Base-by-base conservation (phyloP, 495 filamentous ascomycete species). In the Aspergillus campestris region DNA sequence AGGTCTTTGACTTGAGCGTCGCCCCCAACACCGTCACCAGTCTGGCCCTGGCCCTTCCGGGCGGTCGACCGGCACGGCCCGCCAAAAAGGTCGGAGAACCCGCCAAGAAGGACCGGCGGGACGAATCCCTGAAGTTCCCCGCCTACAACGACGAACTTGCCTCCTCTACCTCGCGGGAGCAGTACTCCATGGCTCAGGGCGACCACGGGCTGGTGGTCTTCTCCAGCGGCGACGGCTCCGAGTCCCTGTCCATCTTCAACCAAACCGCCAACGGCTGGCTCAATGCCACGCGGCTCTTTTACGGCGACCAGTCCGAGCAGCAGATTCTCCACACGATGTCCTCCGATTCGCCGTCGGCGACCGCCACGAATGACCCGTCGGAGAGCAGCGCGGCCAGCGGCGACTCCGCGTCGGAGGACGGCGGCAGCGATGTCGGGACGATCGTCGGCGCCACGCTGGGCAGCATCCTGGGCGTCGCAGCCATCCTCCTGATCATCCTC, bases 391-490 rank as follows among this genome's bases (percentile, higher is more conserved):
- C 61, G 14, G 50, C 59, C 8, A 48, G 44, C 18, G 49, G 41
- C 29, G 55, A 48, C 32, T 61, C 59, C 29, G 60, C 47, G 18
- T 24, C 18, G 2, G 18, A 24, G 18, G 18, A 24, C 18, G 18
- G 18, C 40, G 59, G 57, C 37, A 60, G 44, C 40, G 57, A 72
- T 30, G 71, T 68, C 34, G 67, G 79, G 10, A 74, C 73, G 15
- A 83, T 94, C 30, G 75, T 98, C 1, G 89, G 85, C 38, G 84
- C 83, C 33, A 83, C 84, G 1, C 74, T 98, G 1, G 89, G 90
- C 4, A 79, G 81, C 11, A 76, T 95, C 15, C 74, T 88, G 43
- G 89, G 84, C 1, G 61, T 84, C 38, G 82, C 78, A 11, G 61
- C 83, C 1, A 59, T 96, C 8, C 63, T 96, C n/a, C 68, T 83